Percentiles rank a stretch among this genome's conserved stretches.
Conservation (phyloP, 2,329 filamentous ascomycete species). For the Stachybotrys chlorohalonatus region DNA sequence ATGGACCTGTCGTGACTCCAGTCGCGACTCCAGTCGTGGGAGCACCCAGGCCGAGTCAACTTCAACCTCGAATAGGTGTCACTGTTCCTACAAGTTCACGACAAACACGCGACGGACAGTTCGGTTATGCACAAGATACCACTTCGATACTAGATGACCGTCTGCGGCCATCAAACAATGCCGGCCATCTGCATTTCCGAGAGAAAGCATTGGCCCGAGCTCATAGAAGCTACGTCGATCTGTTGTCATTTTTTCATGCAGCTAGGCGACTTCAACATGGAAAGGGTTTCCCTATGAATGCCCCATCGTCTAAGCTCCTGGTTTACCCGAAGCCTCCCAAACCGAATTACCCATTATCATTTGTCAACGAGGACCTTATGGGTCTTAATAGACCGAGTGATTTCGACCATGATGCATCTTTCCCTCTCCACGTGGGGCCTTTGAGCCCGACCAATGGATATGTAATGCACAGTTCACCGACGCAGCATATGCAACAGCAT, state of each 20-base stretch:
- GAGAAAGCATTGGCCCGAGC: conserved; percentile 62
- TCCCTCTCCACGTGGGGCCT: neutral
- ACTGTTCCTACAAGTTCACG: too few species aligned
- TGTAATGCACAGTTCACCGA: neutral
- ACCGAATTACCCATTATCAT: neutral
- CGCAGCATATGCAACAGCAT: neutral
- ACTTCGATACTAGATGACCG: conserved; percentile 4
- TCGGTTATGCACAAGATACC: neutral
- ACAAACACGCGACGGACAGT: neutral
- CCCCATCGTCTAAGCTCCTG: conserved; percentile 36
- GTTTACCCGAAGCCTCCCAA: conserved; percentile 47
- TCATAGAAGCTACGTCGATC: conserved; percentile 63
- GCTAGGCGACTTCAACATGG: conserved; percentile 39
- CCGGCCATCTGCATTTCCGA: conserved; percentile 39
- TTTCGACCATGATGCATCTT: neutral
- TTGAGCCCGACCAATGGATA: neutral
- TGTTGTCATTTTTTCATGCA: conserved; percentile 56
- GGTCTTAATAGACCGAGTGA: neutral
- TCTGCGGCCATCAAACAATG: conserved; percentile 2
- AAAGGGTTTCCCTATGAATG: conserved; percentile 26
- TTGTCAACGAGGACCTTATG: neutral
- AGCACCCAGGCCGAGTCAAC: too few species aligned
- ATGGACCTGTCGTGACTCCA: too few species aligned
- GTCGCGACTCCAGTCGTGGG: too few species aligned
- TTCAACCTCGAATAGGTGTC: too few species aligned